phyloP scores from a whole-genome alignment of 2,329 filamentous ascomycete species.

The Dactylellina drechsleri region DNA sequence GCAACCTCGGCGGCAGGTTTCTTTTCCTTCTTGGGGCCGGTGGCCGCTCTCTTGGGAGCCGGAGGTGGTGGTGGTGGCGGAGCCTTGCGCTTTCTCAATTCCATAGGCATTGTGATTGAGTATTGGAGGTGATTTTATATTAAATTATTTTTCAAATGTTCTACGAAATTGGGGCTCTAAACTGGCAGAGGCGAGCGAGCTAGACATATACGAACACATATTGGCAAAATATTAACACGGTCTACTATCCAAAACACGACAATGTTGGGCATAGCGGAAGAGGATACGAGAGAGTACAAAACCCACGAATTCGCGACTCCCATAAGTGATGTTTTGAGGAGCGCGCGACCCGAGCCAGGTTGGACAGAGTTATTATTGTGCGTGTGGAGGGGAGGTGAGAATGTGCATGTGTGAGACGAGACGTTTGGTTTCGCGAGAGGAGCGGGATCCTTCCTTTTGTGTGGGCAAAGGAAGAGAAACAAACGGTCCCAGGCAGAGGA shows the following conservation, averaged over 20 bases:
- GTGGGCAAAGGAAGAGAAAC: slow-evolving; percentile 17
- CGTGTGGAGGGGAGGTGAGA: slow-evolving; percentile 26
- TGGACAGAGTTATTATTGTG: background rate
- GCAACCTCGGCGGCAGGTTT: slow-evolving; percentile 45
- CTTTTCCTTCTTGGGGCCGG: slow-evolving; percentile 56
- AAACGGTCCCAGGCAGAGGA: slow-evolving; percentile 12
- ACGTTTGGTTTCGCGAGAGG: no score
- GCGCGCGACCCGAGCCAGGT: slow-evolving; percentile 24
- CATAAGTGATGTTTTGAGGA: slow-evolving; percentile 11
- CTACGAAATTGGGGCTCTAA: slow-evolving; percentile 14
- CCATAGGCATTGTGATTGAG: slow-evolving; percentile 66
- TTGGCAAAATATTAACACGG: slow-evolving; percentile 18
- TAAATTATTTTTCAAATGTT: background rate
- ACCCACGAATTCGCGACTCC: background rate
- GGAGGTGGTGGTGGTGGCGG: slow-evolving; percentile 65
- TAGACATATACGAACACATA: slow-evolving; percentile 16
- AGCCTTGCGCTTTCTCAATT: slow-evolving; percentile 71
- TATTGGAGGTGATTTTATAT: slow-evolving; percentile 7
- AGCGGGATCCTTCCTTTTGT: background rate
- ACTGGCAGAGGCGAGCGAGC: background rate
- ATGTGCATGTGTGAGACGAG: slow-evolving; percentile 28
- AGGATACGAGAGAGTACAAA: background rate
- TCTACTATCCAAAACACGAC: slow-evolving; percentile 11
- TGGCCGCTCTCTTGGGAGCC: slow-evolving; percentile 65
- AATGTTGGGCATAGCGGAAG: background rate